Evolutionary conservation across 148 eudicot species (phyloP).

Genomic region (Vaccinium macrocarpon): DNA sequence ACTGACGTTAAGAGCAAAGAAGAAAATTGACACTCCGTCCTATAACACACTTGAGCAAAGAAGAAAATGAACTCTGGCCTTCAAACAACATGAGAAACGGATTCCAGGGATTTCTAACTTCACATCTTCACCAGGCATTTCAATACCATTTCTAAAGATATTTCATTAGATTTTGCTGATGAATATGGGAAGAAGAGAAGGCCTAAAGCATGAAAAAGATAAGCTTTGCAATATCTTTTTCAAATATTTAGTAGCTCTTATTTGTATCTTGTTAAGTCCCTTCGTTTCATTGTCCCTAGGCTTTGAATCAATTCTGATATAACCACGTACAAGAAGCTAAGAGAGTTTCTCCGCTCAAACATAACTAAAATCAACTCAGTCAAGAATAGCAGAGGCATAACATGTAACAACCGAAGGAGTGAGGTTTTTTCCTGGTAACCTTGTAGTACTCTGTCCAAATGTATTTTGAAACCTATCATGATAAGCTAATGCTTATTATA

Average conservation of each 20-base stretch:
- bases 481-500: not conserved
- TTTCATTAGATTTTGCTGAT: not conserved
- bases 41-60: too few relatives aligned
- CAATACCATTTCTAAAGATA: not conserved
- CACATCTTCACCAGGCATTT: not conserved
- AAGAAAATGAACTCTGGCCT: not conserved
- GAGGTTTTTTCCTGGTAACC: not conserved
- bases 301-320: not conserved
- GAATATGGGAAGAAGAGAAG: not conserved
- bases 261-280: not conserved
- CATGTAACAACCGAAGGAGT: not conserved
- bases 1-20: not conserved
- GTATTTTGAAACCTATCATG: not conserved
- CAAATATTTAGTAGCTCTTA: not conserved
- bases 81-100: too few relatives aligned
- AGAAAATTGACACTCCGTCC: too few relatives aligned
- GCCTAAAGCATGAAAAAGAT: not conserved
- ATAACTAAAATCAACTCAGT: not conserved
- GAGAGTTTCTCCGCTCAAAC: not conserved
- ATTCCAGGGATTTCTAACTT: not conserved
- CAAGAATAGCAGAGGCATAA: not conserved
- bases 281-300: not conserved
- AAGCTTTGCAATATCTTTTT: not conserved
- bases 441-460: not conserved
- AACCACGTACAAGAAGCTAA: not conserved